Percentiles rank a stretch among this genome's conserved stretches.
Conservation (phyloP, 1,284 basidiomycete species). For the Fistulinella cinereoalba region DNA sequence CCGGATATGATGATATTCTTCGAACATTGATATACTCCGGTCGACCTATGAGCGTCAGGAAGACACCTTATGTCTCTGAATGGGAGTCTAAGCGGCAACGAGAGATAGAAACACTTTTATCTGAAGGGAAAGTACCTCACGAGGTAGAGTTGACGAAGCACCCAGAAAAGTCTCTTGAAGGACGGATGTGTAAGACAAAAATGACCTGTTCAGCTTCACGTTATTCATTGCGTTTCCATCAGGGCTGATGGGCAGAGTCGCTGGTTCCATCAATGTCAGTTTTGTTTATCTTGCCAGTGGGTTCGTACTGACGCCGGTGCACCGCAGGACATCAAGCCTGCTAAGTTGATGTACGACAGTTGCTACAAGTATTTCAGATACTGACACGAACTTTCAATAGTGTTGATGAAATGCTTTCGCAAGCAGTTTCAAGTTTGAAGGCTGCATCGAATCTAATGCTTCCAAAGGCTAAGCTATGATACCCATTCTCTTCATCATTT, state of each 20-base stretch:
- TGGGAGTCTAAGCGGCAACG: slow-evolving; percentile 60
- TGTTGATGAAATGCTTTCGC: slow-evolving; percentile 68
- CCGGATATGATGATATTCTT: slow-evolving; percentile 69
- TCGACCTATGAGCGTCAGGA: slow-evolving; percentile 79
- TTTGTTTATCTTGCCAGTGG: neutral
- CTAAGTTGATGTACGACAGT: slow-evolving; percentile 68
- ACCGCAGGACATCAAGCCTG: slow-evolving; percentile 69
- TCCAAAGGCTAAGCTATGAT: slow-evolving; percentile 44
- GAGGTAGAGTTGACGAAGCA: slow-evolving; percentile 67
- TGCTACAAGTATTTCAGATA: neutral
- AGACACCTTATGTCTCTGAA: slow-evolving; percentile 71
- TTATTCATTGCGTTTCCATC: slow-evolving; percentile 7
- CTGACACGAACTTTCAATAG: slow-evolving; percentile 33
- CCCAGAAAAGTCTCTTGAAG: slow-evolving; percentile 65
- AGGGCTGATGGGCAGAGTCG: slow-evolving; percentile 89
- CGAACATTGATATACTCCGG: slow-evolving; percentile 81
- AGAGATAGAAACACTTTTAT: slow-evolving; percentile 60
- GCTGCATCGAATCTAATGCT: slow-evolving; percentile 36
- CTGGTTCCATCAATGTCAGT: slow-evolving; percentile 67
- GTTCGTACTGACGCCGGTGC: neutral
- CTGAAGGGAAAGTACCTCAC: slow-evolving; percentile 73
- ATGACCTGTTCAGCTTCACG: neutral
- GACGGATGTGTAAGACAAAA: slow-evolving; percentile 52
- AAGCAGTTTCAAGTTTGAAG: slow-evolving; percentile 49
- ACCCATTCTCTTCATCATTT: neutral